These are phyloP conservation scores for Fusarium poae DNA, from an alignment of 2,329 filamentous ascomycete species.

Conservation along the genomic window DNA sequence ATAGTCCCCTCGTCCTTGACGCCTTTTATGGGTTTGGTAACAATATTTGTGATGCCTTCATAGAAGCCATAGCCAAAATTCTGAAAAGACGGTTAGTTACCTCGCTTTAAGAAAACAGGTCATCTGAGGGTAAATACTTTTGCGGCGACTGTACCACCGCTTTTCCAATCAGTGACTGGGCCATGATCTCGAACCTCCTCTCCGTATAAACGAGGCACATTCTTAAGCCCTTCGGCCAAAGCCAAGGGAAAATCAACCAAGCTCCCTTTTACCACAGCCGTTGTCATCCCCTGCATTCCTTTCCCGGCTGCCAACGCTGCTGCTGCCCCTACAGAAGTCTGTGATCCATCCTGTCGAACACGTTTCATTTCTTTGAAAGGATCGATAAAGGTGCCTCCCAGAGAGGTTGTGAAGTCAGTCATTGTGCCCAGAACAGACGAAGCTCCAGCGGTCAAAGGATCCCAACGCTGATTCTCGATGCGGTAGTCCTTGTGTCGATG, in stretches of 20 bases:
- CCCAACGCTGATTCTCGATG: conserved; percentile 5
- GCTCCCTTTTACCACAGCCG: not conserved
- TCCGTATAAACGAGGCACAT: not conserved
- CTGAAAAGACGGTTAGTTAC: not conserved
- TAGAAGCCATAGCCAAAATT: conserved; percentile 4
- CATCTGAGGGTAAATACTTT: accelerated
- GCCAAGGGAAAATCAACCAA: not conserved
- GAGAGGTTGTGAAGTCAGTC: not conserved
- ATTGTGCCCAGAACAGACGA: not conserved
- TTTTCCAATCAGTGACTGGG: not conserved
- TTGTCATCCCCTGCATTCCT: not conserved
- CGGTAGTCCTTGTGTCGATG: not conserved
- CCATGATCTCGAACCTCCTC: not conserved
- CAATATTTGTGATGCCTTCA: conserved; percentile 1
- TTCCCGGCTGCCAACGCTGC: not conserved
- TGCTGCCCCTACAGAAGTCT: not conserved
- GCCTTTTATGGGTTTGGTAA: not conserved
- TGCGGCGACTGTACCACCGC: not conserved
- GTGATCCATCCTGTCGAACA: not conserved
- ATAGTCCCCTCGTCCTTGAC: not conserved
- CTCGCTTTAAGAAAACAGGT: not conserved
- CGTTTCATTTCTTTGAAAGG: conserved; percentile 13
- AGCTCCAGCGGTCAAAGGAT: not conserved
- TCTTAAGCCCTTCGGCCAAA: not conserved
- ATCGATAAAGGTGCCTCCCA: not conserved